Evolutionary conservation across 2,329 filamentous ascomycete genomes (phyloP).

Genomic region (Zarea fungicola): DNA sequence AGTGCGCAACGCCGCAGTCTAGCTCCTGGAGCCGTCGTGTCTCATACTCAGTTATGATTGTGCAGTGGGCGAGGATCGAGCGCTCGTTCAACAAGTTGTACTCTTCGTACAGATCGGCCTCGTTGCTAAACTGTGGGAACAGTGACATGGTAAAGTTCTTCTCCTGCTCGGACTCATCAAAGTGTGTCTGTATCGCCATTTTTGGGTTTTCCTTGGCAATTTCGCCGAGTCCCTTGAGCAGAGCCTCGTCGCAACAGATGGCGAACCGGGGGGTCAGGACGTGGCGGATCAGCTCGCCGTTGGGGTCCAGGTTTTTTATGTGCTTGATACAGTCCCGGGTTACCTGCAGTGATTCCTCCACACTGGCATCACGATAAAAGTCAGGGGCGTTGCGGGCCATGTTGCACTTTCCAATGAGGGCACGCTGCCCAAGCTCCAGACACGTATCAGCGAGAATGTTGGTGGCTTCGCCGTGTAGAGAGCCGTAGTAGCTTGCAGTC

Average conservation of each 20-base stretch:
- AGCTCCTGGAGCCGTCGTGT: conserved; percentile 40
- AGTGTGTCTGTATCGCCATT: conserved; percentile 60
- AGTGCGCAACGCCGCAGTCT: conserved; percentile 57
- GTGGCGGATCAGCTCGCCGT: conserved; percentile 38
- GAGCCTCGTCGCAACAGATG: conserved; percentile 50
- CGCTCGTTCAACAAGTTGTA: conserved; percentile 49
- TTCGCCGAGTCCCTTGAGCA: conserved; percentile 51
- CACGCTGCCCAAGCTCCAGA: conserved; percentile 48
- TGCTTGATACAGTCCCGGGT: conserved; percentile 46
- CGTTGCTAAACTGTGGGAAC: conserved; percentile 51
- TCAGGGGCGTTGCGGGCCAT: conserved; percentile 54
- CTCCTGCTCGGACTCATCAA: conserved; percentile 60
- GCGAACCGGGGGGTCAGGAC: conserved; percentile 57
- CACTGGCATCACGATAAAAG: conserved; percentile 44
- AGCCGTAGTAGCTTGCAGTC: conserved; percentile 56
- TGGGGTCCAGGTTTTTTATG: conserved; percentile 40
- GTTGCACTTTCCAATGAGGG: conserved; percentile 58
- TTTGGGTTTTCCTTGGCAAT: conserved; percentile 43
- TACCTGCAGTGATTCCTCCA: conserved; percentile 41
- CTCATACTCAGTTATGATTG: conserved; percentile 54
- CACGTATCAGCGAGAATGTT: conserved; percentile 52
- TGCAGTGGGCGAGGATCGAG: conserved; percentile 63
- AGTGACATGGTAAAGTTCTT: conserved; percentile 48
- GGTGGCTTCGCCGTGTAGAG: conserved; percentile 51
- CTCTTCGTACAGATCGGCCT: conserved; percentile 54